These are phyloP conservation scores for Vigna hirtella DNA, from an alignment of 306 rosid genomes.

Conservation along the genomic window DNA sequence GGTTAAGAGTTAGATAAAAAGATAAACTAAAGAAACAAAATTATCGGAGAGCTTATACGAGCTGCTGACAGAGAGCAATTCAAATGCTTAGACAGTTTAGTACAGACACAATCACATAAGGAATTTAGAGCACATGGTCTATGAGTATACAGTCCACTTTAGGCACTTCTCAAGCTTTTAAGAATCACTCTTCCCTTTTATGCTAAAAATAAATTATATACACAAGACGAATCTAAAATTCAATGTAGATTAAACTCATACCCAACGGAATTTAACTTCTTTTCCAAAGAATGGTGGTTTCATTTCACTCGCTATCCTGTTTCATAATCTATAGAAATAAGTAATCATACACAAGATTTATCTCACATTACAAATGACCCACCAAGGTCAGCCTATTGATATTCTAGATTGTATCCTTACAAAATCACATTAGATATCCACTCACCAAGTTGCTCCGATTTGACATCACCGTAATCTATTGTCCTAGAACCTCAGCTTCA, in stretches of 20 bases:
- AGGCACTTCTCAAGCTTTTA: neutral
- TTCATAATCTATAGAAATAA: neutral
- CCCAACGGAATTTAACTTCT: neutral
- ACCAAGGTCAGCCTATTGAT: neutral
- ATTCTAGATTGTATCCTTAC: neutral
- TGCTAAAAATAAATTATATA: neutral
- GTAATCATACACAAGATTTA: neutral
- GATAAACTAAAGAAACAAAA: too few relatives aligned
- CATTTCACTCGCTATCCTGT: neutral
- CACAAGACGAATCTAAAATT: neutral
- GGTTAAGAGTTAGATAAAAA: neutral
- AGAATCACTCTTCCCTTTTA: neutral
- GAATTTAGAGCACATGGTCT: neutral
- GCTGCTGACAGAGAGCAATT: neutral
- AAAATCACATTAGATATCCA: neutral
- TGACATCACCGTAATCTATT: conserved; percentile 27
- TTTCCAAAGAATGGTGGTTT: neutral
- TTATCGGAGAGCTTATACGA: neutral
- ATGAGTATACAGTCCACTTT: neutral
- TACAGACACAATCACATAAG: neutral
- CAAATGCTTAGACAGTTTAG: neutral
- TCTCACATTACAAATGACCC: neutral
- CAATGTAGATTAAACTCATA: neutral
- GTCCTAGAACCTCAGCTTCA: conserved; percentile 72
- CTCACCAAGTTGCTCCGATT: neutral